These are phyloP conservation scores for Lentinula sp. DNA, from an alignment of 768 basidiomycete genomes.

Conservation along the genomic window DNA sequence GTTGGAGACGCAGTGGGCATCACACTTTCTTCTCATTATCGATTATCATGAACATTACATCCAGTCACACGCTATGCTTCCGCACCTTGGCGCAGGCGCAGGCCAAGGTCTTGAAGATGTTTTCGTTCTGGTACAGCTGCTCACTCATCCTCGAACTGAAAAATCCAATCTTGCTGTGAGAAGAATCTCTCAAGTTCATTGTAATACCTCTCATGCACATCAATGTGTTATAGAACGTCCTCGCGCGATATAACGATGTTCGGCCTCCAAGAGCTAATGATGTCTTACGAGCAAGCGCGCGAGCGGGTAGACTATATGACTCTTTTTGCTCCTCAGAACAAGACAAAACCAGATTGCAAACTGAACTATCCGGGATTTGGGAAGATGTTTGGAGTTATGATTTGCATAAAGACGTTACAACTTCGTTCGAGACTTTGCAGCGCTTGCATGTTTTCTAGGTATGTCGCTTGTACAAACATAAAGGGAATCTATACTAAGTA, in stretches of 20 bases:
- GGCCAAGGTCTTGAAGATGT: slow-evolving; percentile 59
- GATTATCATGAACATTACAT: background rate
- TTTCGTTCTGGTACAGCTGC: slow-evolving; percentile 37
- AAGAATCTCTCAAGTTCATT: background rate
- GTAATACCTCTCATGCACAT: background rate
- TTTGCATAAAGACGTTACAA: slow-evolving; percentile 30
- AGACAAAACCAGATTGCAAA: slow-evolving; percentile 20
- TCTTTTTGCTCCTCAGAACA: slow-evolving; percentile 22
- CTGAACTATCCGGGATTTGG: slow-evolving; percentile 34
- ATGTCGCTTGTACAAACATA: background rate
- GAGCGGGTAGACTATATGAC: slow-evolving; percentile 39
- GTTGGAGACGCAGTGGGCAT: slow-evolving; percentile 46
- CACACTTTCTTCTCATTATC: background rate
- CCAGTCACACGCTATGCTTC: slow-evolving; percentile 55
- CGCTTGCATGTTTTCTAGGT: background rate
- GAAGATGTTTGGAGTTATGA: slow-evolving; percentile 46
- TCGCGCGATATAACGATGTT: slow-evolving; percentile 38
- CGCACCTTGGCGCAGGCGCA: slow-evolving; percentile 53
- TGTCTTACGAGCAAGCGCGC: slow-evolving; percentile 36
- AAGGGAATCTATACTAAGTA: background rate
- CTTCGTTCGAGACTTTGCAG: slow-evolving; percentile 15
- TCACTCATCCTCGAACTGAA: slow-evolving; percentile 35
- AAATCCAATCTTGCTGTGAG: slow-evolving; percentile 34
- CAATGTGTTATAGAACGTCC: slow-evolving; percentile 28
- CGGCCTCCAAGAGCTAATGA: slow-evolving; percentile 43